Evolutionary conservation across 176 grass and related monocot genomes (phyloP).

Genomic region (Rhynchospora tenuis): DNA sequence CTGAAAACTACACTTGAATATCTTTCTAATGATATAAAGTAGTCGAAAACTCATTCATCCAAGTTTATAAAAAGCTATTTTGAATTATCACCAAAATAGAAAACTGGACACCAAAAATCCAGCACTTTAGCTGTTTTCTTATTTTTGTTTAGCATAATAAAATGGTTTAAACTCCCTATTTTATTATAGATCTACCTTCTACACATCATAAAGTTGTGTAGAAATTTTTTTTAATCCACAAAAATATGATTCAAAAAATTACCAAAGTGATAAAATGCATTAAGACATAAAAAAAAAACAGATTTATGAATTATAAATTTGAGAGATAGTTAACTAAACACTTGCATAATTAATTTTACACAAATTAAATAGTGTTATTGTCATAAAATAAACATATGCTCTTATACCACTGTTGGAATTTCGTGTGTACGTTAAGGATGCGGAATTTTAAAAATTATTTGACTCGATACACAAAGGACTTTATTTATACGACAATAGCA

Average conservation of each 20-base stretch:
- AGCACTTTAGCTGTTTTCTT: not conserved
- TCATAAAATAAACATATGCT: not conserved
- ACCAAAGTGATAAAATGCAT: not conserved
- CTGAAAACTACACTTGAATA: not conserved
- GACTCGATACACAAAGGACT: too few species aligned
- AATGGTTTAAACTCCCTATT: not conserved
- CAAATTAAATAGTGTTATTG: not conserved
- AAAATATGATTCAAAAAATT: not conserved
- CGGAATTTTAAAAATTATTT: too few species aligned
- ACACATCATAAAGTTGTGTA: not conserved
- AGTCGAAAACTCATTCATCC: not conserved
- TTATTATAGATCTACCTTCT: not conserved
- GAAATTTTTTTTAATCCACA: not conserved
- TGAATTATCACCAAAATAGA: not conserved
- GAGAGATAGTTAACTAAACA: not conserved
- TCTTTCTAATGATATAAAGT: not conserved
- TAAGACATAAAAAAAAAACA: not conserved
- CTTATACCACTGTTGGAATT: not conserved
- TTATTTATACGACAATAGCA: too few species aligned
- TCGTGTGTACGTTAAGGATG: too few species aligned
- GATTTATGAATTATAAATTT: not conserved
- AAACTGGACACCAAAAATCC: not conserved
- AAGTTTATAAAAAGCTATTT: not conserved
- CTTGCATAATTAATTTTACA: not conserved
- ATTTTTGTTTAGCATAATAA: not conserved